Percentiles rank a stretch among this genome's conserved stretches.
phyloP scores from a whole-genome alignment of 768 basidiomycete species.

The Suillus fuscotomentosus region DNA sequence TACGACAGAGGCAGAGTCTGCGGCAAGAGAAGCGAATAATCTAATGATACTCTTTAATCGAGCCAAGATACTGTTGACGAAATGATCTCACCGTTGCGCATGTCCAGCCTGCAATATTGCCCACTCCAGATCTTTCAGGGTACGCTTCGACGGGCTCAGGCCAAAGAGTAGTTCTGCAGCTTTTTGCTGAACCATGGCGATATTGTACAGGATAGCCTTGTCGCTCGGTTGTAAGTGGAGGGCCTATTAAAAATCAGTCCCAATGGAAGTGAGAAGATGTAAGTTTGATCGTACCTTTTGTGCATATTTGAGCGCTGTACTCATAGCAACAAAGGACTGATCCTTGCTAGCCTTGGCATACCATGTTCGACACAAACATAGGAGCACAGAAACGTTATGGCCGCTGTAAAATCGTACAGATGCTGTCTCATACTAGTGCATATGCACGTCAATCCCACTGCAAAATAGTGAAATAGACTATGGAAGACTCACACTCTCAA shows the following conservation, averaged over 20 bases:
- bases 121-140: slow-evolving; percentile 72
- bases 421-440: slow-evolving; percentile 84
- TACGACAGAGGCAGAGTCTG: slow-evolving; percentile 62
- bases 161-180: slow-evolving; percentile 86
- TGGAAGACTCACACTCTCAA: slow-evolving; percentile 75
- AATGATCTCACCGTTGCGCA: slow-evolving; percentile 70
- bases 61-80: not conserved
- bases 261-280: not conserved
- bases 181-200: slow-evolving; percentile 98
- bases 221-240: slow-evolving; percentile 82
- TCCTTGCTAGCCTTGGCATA: slow-evolving; percentile 93
- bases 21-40: slow-evolving; percentile 80
- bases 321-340: slow-evolving; percentile 78
- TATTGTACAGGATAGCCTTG: slow-evolving; percentile 90
- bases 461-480: not conserved
- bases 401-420: slow-evolving; percentile 73
- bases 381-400: slow-evolving; percentile 70
- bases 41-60: slow-evolving; percentile 37
- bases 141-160: slow-evolving; percentile 70
- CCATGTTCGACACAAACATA: slow-evolving; percentile 91
- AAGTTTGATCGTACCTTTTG: slow-evolving; percentile 55
- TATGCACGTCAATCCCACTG: not conserved
- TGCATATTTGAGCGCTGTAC: slow-evolving; percentile 79
- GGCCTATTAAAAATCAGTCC: slow-evolving; percentile 50
- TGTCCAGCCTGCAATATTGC: slow-evolving; percentile 81